Percentiles rank a stretch among this genome's conserved stretches.
Conservation (phyloP, 257 asterid species). For the Jasminum sambac region DNA sequence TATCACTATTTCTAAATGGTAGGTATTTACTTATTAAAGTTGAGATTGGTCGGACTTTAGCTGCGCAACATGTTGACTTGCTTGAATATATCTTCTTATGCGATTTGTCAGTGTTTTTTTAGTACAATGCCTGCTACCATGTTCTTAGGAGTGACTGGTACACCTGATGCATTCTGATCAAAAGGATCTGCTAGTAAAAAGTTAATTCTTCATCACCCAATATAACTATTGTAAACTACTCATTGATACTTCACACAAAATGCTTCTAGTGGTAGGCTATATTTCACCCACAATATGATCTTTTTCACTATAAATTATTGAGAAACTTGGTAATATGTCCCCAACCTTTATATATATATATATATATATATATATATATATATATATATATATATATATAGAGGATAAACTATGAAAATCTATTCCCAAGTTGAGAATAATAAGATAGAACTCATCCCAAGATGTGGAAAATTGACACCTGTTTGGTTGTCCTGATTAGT, state of each 20-base stretch:
- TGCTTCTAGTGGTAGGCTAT: not conserved
- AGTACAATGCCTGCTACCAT: not conserved
- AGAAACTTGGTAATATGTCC: not conserved
- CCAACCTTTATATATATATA: too few species aligned
- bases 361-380: too few species aligned
- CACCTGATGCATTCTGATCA: not conserved
- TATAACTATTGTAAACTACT: conserved; percentile 1
- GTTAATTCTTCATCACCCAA: not conserved
- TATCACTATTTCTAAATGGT: not conserved
- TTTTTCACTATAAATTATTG: not conserved
- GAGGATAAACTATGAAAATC: not conserved
- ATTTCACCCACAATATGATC: not conserved
- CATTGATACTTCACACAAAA: not conserved
- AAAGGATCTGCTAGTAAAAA: not conserved
- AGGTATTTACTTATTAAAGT: not conserved
- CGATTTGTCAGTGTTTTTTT: not conserved
- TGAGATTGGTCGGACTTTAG: not conserved
- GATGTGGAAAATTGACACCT: not conserved
- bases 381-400: too few species aligned
- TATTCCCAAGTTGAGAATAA: not conserved
- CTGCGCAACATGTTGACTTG: not conserved
- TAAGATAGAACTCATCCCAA: not conserved
- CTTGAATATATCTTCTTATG: not conserved
- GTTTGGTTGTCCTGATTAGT: conserved; percentile 2
- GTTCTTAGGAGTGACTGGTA: not conserved